These are phyloP conservation scores for Senna siamea DNA, from an alignment of 306 rosid genomes.

Conservation along the genomic window DNA sequence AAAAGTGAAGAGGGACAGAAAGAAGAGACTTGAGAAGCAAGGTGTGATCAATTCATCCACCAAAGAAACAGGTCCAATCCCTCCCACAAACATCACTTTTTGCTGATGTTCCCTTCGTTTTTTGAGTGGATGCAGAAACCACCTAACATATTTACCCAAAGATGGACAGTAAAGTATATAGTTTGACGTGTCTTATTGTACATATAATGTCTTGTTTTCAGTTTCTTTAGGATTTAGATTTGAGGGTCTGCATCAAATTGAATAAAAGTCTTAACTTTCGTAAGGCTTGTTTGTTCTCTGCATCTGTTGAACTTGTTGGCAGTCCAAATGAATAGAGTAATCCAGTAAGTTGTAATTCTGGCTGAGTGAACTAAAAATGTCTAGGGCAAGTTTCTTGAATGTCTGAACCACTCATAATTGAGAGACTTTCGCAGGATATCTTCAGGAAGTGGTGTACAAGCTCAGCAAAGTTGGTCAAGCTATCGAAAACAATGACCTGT, in stretches of 20 bases:
- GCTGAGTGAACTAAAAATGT: not conserved
- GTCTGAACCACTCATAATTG: slow-evolving; percentile 1
- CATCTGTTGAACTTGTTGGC: slow-evolving; percentile 1
- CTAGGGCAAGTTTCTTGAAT: slow-evolving; percentile 5
- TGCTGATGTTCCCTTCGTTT: slow-evolving; percentile 1
- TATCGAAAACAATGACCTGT: slow-evolving; percentile 71
- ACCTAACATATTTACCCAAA: not conserved
- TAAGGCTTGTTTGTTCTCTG: not conserved
- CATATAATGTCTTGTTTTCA: not conserved
- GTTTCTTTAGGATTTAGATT: not conserved
- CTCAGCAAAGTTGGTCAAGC: slow-evolving; percentile 91
- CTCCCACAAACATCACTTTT: not conserved
- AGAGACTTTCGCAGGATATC: slow-evolving; percentile 58
- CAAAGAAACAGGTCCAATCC: slow-evolving; percentile 74
- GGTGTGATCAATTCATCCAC: slow-evolving; percentile 72
- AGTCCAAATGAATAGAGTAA: slow-evolving; percentile 2
- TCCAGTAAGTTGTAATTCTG: too few relatives aligned
- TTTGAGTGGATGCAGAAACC: slow-evolving; percentile 17
- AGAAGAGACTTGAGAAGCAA: slow-evolving; percentile 88
- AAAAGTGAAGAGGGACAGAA: slow-evolving; percentile 78
- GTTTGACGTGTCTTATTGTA: slow-evolving; percentile 15
- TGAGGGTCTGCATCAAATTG: slow-evolving; percentile 23
- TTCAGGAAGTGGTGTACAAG: slow-evolving; percentile 84
- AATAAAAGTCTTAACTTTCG: slow-evolving; percentile 7
- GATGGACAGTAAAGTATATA: slow-evolving; percentile 13